phyloP scores from a whole-genome alignment of 768 basidiomycete genomes.

The Suillus fuscotomentosus region DNA sequence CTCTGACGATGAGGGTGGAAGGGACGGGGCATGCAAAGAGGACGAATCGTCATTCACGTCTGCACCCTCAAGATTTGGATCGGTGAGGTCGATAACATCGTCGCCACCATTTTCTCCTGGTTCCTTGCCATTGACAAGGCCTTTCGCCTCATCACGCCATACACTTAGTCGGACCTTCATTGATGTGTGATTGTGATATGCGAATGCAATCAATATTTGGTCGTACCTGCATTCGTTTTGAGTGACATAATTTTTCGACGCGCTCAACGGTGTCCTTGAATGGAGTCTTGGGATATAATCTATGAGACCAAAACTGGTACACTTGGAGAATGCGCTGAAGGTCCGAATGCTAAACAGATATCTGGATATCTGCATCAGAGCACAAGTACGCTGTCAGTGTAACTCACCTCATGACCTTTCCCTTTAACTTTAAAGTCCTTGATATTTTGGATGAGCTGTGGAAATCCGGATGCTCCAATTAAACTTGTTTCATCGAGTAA shows the following conservation, averaged over 20 bases:
- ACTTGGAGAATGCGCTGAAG: slow-evolving; percentile 75
- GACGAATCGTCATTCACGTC: slow-evolving; percentile 27
- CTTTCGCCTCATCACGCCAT: slow-evolving; percentile 71
- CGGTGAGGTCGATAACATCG: slow-evolving; percentile 30
- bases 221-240: slow-evolving; percentile 80
- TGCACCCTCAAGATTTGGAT: slow-evolving; percentile 24
- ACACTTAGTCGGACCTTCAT: slow-evolving; percentile 66
- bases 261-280: slow-evolving; percentile 84
- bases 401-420: slow-evolving; percentile 85
- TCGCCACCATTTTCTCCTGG: slow-evolving; percentile 17
- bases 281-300: slow-evolving; percentile 84
- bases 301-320: slow-evolving; percentile 96
- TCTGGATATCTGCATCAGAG: background rate
- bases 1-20: slow-evolving; percentile 41
- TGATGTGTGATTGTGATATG: slow-evolving; percentile 9
- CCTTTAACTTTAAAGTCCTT: slow-evolving; percentile 81
- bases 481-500: slow-evolving; percentile 78
- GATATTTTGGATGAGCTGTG: slow-evolving; percentile 69
- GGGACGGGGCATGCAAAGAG: slow-evolving; percentile 38
- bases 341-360: slow-evolving; percentile 60
- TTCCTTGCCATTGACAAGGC: slow-evolving; percentile 36
- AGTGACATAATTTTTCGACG: slow-evolving; percentile 87
- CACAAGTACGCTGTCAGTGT: background rate
- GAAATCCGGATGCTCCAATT: slow-evolving; percentile 74
- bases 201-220: background rate